Evolutionary conservation across 805 yeast genomes (phyloP), one percentile per base, ranked within the genome.

Genomic region (Kazachstania psychrophila): DNA sequence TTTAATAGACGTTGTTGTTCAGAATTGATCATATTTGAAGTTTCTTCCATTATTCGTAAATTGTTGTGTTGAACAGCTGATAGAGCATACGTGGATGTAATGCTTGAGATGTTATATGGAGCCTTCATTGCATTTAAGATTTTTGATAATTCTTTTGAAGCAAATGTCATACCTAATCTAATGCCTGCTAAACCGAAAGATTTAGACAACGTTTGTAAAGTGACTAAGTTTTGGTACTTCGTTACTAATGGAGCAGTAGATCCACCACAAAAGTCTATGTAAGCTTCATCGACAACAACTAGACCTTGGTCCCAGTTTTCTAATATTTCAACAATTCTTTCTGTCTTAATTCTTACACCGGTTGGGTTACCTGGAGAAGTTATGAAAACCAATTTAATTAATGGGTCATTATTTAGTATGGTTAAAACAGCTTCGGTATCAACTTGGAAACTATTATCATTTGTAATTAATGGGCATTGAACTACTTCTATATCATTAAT

Each of bases 351-450:
- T 32, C 73, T 62, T 22, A 75, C 71, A 9, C 81, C 96, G 0
- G 98, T 89, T 25, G 98, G 98, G 58, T 92, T 92, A 26, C 98
- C 98, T 9, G 98, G 98, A 1, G 96, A 83, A 12, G 97, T 89
- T 43, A 89, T 63, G 56, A 85, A 89, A 2, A 82, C 68, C 41
- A 92, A 52, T 52, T 87, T 88, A 48, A 89, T 80, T 3, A 60
- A 35, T 0, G 75, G 58, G 47, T 89, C 96, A 0, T 54, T 52
- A 6, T 56, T 44, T 16, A 89, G 60, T 2, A 70, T 61, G 9
- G 65, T 58, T n/a, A 72, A 49, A 31, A 88, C 73, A 10, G 63
- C 66, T 0, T 69, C 73, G 3, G 74, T 64, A 44, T 80, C 74
- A 32, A 86, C 63, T 40, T 77, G 78, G 56, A 82, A 80, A n/a